Percentiles rank a stretch among this genome's conserved stretches.
These are phyloP conservation scores for Geoglossum cookeanum DNA, from an alignment of 2,329 filamentous ascomycete genomes.

Conservation along the genomic window DNA sequence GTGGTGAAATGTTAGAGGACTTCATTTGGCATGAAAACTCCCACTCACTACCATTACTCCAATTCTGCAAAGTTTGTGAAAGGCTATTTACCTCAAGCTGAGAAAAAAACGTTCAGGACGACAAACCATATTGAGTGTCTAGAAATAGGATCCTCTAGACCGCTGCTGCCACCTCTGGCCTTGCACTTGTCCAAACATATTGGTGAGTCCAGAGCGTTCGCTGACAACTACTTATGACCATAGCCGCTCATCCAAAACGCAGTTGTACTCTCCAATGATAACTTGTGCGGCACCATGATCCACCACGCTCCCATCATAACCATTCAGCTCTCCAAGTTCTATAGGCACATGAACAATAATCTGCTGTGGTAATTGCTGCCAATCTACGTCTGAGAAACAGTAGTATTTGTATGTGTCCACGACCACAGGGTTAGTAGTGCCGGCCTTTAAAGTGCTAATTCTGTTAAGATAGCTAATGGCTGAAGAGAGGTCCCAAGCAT, in stretches of 20 bases:
- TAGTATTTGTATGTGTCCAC: constrained; percentile 42
- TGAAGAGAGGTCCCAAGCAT: constrained; percentile 33
- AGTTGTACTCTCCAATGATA: constrained; percentile 40
- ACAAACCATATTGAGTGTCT: constrained; percentile 36
- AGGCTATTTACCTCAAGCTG: not conserved
- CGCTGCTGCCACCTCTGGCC: constrained; percentile 28
- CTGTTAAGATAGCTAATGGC: constrained; percentile 26
- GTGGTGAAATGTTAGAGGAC: constrained; percentile 24
- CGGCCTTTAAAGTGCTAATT: constrained; percentile 20
- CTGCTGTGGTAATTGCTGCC: constrained; percentile 29
- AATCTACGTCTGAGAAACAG: constrained; percentile 34
- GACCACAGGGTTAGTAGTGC: constrained; percentile 27
- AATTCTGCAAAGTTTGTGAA: constrained; percentile 19
- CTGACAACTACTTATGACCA: constrained; percentile 28
- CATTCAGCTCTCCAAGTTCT: constrained; percentile 27
- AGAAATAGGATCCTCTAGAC: constrained; percentile 35
- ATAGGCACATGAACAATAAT: constrained; percentile 27
- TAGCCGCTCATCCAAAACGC: constrained; percentile 32
- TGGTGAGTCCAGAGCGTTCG: constrained; percentile 24
- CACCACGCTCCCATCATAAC: constrained; percentile 27
- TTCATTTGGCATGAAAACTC: constrained; percentile 35
- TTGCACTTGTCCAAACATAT: constrained; percentile 30
- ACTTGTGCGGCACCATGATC: constrained; percentile 31
- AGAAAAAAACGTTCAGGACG: not conserved
- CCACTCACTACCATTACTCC: constrained; percentile 43